Evolutionary conservation across 352 stramenopile species (phyloP).

Genomic region (Globisporangium cederbergense): DNA sequence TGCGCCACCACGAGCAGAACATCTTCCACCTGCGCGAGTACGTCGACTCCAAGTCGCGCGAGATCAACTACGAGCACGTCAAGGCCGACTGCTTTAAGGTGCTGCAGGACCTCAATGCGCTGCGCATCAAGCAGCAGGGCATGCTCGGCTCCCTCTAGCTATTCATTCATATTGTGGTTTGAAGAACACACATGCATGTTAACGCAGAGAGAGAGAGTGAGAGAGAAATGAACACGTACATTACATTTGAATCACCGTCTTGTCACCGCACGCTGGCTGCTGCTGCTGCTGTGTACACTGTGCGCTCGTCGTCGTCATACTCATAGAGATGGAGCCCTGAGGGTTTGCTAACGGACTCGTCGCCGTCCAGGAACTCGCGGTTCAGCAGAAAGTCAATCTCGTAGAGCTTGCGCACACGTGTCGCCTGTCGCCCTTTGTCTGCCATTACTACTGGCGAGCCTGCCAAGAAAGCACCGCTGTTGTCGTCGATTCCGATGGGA

Average conservation of each 20-base stretch:
- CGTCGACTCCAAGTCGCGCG: slow-evolving; percentile 83
- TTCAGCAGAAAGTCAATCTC: slow-evolving; percentile 12
- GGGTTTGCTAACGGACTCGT: not conserved
- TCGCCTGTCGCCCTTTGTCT: not conserved
- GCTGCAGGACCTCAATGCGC: slow-evolving; percentile 71
- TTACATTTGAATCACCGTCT: not conserved
- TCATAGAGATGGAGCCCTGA: slow-evolving; percentile 3
- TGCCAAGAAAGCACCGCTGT: not conserved
- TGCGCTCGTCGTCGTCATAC: slow-evolving; percentile 10
- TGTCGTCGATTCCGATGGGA: slow-evolving; percentile 5
- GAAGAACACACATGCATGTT: not conserved
- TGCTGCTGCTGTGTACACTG: not conserved
- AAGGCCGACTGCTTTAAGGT: slow-evolving; percentile 80
- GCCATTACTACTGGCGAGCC: not conserved
- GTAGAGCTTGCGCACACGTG: slow-evolving; percentile 8
- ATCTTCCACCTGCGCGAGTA: slow-evolving; percentile 91
- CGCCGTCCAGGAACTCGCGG: slow-evolving; percentile 3
- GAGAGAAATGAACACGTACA: not conserved
- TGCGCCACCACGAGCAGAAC: slow-evolving; percentile 90
- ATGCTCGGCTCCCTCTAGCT: slow-evolving; percentile 24
- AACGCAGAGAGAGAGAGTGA: not conserved
- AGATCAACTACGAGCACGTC: slow-evolving; percentile 88
- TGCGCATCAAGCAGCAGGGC: slow-evolving; percentile 54
- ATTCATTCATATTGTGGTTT: not conserved
- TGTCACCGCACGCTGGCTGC: not conserved